These are phyloP conservation scores for thale cress (Arabidopsis thaliana) DNA, from an alignment of 345 rosid genomes.

Conservation along the genomic window TAIR10.1 NC_003075.7:195001-195500, in stretches of 20 bases:
- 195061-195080: background rate
- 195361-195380: slow-evolving; percentile 17
- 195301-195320: slow-evolving; percentile 49
- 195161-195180: slow-evolving; percentile 32
- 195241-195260: slow-evolving; percentile 85
- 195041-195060: background rate
- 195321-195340: slow-evolving; percentile 3
- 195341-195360: background rate
- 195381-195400: slow-evolving; percentile 44
- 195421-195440: slow-evolving; percentile 49
- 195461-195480: slow-evolving; percentile 56
- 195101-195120: slow-evolving; percentile 32
- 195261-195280: slow-evolving; percentile 69
- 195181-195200: slow-evolving; percentile 50
- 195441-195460: slow-evolving; percentile 46
- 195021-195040: background rate
- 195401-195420: slow-evolving; percentile 43
- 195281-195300: slow-evolving; percentile 70
- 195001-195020: slow-evolving; percentile 8
- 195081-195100: slow-evolving; percentile 4
- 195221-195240: slow-evolving; percentile 90
- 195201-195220: slow-evolving; percentile 55
- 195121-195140: slow-evolving; percentile 25
- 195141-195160: slow-evolving; percentile 22
- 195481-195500: slow-evolving; percentile 9